phyloP scores from a whole-genome alignment of 169 alveolate genomes.

The Fabrea salina region DNA sequence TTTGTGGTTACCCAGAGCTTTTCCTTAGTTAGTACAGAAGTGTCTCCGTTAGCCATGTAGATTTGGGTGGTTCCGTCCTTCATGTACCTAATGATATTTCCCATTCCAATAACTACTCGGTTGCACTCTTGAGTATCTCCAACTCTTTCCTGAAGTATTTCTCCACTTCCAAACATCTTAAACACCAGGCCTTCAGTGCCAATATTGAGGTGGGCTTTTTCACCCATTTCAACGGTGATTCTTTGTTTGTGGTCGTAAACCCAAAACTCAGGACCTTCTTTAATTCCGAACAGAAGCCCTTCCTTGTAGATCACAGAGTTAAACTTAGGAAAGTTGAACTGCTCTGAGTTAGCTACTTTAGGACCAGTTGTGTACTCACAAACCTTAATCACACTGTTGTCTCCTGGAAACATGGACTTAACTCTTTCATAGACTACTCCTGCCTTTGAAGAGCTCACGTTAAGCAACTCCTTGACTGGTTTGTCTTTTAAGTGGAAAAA shows the following conservation, averaged over 20 bases:
- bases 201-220: background rate
- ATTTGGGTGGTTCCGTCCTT: conserved; percentile 66
- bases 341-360: conserved; percentile 23
- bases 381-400: conserved; percentile 68
- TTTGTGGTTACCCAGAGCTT: conserved; percentile 68
- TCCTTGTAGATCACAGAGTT: conserved; percentile 65
- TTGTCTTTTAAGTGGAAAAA: conserved; percentile 46
- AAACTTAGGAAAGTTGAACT: conserved; percentile 34
- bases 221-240: background rate
- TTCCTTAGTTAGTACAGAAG: conserved; percentile 46
- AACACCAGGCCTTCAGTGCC: background rate
- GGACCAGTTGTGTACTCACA: conserved; percentile 52
- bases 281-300: conserved; percentile 71
- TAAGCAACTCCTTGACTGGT: conserved; percentile 6
- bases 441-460: conserved; percentile 51
- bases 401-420: conserved; percentile 82
- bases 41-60: conserved; percentile 73
- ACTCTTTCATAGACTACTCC: conserved; percentile 57
- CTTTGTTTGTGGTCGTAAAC: background rate
- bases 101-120: conserved; percentile 76
- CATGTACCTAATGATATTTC: conserved; percentile 71
- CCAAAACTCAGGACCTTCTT: conserved; percentile 33
- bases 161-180: background rate
- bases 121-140: conserved; percentile 53
- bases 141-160: conserved; percentile 6